Conservation (phyloP, 2,329 filamentous ascomycete species). For the Diaporthe amygdali region DNA sequence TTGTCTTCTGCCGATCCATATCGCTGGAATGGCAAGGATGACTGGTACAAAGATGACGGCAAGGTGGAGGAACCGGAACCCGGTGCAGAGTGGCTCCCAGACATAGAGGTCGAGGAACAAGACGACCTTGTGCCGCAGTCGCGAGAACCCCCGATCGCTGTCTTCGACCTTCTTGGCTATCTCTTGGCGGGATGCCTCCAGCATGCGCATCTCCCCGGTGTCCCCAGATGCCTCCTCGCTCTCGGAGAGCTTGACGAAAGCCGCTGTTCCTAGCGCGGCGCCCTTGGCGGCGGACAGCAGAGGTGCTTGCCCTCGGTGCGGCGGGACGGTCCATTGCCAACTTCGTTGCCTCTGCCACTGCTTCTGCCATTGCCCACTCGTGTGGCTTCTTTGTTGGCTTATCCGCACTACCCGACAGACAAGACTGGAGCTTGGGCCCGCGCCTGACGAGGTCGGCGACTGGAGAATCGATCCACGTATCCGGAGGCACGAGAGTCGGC, state of each 20-base stretch:
- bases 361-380: background rate
- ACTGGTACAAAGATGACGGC: conserved; percentile 91
- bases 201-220: conserved; percentile 86
- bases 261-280: conserved; percentile 55
- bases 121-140: conserved; percentile 63
- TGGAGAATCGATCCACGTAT: conserved; percentile 3
- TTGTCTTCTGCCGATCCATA: conserved; percentile 77
- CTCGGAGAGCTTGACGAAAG: conserved; percentile 64
- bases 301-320: conserved; percentile 24
- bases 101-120: conserved; percentile 74
- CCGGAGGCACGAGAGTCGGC: conserved; percentile 17
- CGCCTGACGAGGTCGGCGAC: background rate
- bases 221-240: conserved; percentile 59
- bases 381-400: background rate
- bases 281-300: conserved; percentile 44
- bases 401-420: conserved; percentile 3
- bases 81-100: conserved; percentile 88
- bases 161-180: conserved; percentile 72
- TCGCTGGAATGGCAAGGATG: conserved; percentile 75
- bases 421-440: background rate
- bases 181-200: conserved; percentile 80
- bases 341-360: conserved; percentile 27
- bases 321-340: conserved; percentile 29
- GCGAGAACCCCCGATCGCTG: conserved; percentile 63
- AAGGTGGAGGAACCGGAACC: conserved; percentile 85